phyloP scores from a whole-genome alignment of 1,284 basidiomycete genomes.

The Naganishia sp. region DNA sequence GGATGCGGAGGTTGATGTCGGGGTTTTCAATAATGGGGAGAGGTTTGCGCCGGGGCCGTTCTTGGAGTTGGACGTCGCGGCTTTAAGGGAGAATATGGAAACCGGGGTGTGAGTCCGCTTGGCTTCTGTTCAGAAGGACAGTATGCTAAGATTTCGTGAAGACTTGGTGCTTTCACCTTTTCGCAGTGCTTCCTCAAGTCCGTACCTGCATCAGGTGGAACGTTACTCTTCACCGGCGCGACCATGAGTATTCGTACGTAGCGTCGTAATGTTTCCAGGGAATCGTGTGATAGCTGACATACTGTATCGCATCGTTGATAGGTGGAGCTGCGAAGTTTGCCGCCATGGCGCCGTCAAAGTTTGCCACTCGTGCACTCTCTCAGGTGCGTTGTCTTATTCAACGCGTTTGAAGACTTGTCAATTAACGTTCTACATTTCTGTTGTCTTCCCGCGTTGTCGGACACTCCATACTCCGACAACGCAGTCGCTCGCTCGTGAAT shows the following conservation, averaged over 20 bases:
- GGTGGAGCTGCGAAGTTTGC: slow-evolving; percentile 39
- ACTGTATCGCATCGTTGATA: not conserved
- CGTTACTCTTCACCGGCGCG: slow-evolving; percentile 50
- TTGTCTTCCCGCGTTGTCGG: not conserved
- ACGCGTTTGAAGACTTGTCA: slow-evolving; percentile 20
- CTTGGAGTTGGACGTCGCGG: slow-evolving; percentile 41
- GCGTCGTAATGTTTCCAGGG: not conserved
- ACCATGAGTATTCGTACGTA: slow-evolving; percentile 44
- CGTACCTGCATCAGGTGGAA: slow-evolving; percentile 25
- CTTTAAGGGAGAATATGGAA: slow-evolving; percentile 41
- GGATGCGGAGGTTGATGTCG: slow-evolving; percentile 43
- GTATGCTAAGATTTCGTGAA: not conserved
- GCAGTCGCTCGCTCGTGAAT: slow-evolving; percentile 53
- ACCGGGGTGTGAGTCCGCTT: slow-evolving; percentile 39
- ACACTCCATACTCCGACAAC: not conserved
- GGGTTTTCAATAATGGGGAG: slow-evolving; percentile 44
- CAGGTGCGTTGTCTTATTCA: slow-evolving; percentile 13
- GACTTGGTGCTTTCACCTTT: slow-evolving; percentile 31
- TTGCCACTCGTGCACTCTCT: slow-evolving; percentile 43
- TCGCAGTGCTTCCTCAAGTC: slow-evolving; percentile 29
- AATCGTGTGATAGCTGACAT: not conserved
- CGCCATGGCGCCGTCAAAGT: slow-evolving; percentile 45
- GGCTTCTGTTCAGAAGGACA: not conserved
- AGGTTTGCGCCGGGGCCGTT: slow-evolving; percentile 42
- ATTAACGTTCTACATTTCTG: not conserved